Percentiles rank a stretch among this genome's conserved stretches.
phyloP scores from a whole-genome alignment of 1,139 yeast genomes.

The Yamadazyma pseudoaaseri region DNA sequence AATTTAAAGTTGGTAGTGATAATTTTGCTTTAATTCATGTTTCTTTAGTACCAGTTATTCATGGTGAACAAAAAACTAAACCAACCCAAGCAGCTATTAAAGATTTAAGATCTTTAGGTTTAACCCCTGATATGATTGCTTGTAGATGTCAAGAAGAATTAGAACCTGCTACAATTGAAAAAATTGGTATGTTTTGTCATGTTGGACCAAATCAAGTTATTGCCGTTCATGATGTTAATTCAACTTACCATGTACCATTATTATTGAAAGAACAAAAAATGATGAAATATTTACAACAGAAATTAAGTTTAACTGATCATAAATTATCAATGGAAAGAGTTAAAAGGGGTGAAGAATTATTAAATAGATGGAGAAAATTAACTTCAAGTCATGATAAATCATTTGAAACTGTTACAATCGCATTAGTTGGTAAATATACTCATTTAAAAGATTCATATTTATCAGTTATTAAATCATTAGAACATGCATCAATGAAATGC shows the following conservation, averaged over 20 bases:
- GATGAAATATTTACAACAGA: slow-evolving; percentile 68
- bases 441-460: slow-evolving; percentile 92
- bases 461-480: slow-evolving; percentile 92
- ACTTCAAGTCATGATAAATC: slow-evolving; percentile 79
- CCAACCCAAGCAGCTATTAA: slow-evolving; percentile 99
- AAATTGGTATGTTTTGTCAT: slow-evolving; percentile 98
- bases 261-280: slow-evolving; percentile 84
- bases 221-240: slow-evolving; percentile 95
- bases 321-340: slow-evolving; percentile 53
- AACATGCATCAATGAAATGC: slow-evolving; percentile 92
- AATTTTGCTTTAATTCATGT: slow-evolving; percentile 96
- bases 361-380: slow-evolving; percentile 76
- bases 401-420: slow-evolving; percentile 85
- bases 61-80: slow-evolving; percentile 98
- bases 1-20: slow-evolving; percentile 91
- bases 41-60: slow-evolving; percentile 94
- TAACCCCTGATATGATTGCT: slow-evolving; percentile 95
- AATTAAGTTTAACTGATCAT: slow-evolving; percentile 61
- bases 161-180: slow-evolving; percentile 81
- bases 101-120: slow-evolving; percentile 91
- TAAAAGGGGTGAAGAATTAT: slow-evolving; percentile 64
- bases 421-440: slow-evolving; percentile 96
- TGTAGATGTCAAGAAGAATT: slow-evolving; percentile 90
- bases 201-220: slow-evolving; percentile 97
- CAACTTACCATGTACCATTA: slow-evolving; percentile 96